Evolutionary conservation across 2,329 filamentous ascomycete species (phyloP), one percentile per base, ranked within the genome.

Genomic region (Fusarium falciforme): DNA sequence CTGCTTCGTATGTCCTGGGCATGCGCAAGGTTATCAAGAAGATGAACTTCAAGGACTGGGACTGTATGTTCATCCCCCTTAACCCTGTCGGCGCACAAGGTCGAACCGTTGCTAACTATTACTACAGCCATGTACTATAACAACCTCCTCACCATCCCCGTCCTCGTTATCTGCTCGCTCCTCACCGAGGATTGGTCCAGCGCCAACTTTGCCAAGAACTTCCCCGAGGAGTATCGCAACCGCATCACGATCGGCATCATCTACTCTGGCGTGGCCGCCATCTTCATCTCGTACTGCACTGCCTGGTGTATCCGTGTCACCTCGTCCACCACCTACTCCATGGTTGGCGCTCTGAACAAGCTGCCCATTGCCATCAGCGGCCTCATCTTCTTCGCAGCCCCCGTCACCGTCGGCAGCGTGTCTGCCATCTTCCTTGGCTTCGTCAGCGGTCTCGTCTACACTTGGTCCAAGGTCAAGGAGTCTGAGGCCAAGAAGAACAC

Each of bases 1-100:
- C 94, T 31, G 94, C 96, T 5, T 90, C 94, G 25, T 98, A 97
- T 79, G 88, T 98, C 54, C 85, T 99, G 74, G 90, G 93, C 77
- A 98, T 98, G 96, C 93, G 96, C 82, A 98, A 98, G 89, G 93
- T 97, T 75, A 98, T 99, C 83, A 98, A 98, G 92, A 91, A 96
- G 85, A 98, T 97, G 87, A 98, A 98, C 89, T 98, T 99, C 87
- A 98, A 98, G 89, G 96, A 98, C 83, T 98, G 97, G 88, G 96
- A 99, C 84, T 98, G 96, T 98, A 89, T 85, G 96, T 22, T 22
- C 22, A 22, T 22, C 22, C 22, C 22, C 22, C 22, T 22, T 22
- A 22, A 22, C 22, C 22, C 33, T 33, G 17, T 38, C 22, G 36
- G 27, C 47, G 47, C 10, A 20, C 9, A 16, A 40, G 9, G 31